A percentile compares a stretch with the other conserved stretches of the same genome.
These are phyloP conservation scores for Ophiostoma ulmi DNA, from an alignment of 2,329 filamentous ascomycete species.

Conservation along the genomic window DNA sequence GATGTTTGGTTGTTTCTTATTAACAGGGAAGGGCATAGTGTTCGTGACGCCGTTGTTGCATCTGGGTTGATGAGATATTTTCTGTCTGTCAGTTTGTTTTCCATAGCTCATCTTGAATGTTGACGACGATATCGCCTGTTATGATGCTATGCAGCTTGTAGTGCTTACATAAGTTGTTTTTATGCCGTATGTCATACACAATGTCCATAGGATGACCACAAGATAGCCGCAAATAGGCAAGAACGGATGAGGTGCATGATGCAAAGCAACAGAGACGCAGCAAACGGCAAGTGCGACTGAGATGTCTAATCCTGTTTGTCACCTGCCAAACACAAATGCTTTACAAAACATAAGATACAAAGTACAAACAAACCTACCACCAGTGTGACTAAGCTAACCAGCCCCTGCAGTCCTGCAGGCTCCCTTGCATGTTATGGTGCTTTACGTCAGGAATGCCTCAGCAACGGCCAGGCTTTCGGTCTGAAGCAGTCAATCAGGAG, in stretches of 20 bases:
- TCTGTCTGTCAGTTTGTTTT: not conserved
- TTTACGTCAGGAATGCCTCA: slow-evolving; percentile 6
- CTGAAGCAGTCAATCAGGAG: slow-evolving; percentile 9
- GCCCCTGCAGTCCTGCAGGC: slow-evolving; percentile 12
- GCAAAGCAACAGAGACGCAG: not conserved
- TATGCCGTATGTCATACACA: not conserved
- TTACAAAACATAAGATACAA: not conserved
- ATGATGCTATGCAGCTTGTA: not conserved
- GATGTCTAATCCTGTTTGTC: slow-evolving; percentile 6
- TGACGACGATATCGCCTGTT: not conserved
- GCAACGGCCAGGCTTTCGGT: slow-evolving; percentile 11
- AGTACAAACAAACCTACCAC: not conserved
- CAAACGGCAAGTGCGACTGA: slow-evolving; percentile 8
- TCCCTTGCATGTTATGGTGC: slow-evolving; percentile 15
- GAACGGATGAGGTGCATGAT: not conserved
- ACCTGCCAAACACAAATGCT: slow-evolving; percentile 16
- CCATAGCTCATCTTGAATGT: not conserved
- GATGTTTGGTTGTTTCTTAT: slow-evolving; percentile 7
- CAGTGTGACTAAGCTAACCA: not conserved
- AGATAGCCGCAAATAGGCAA: not conserved
- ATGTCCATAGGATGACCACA: not conserved
- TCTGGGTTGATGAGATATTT: not conserved
- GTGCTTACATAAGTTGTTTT: not conserved
- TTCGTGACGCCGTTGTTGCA: not conserved
- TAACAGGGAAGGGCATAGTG: not conserved